A percentile compares a stretch with the other conserved stretches of the same genome.
phyloP scores from a whole-genome alignment of 2,329 filamentous ascomycete genomes.

The Botrytis porri region DNA sequence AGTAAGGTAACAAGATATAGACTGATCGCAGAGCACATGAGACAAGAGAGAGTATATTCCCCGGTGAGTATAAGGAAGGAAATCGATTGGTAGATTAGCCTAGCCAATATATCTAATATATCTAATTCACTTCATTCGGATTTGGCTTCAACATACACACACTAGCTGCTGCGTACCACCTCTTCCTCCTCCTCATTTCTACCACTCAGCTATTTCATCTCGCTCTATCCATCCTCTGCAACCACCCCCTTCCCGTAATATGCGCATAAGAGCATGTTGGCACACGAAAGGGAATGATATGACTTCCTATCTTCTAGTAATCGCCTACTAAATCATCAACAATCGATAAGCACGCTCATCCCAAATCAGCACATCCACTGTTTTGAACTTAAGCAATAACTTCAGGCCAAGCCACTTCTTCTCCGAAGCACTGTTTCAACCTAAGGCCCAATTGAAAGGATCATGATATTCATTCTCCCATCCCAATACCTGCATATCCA shows the following conservation, averaged over 20 bases:
- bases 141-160: neutral
- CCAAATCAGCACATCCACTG: neutral
- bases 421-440: neutral
- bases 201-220: neutral
- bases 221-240: neutral
- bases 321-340: neutral
- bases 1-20: neutral
- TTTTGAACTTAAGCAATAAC: neutral
- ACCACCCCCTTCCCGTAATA: neutral
- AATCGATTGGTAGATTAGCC: neutral
- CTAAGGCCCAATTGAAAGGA: neutral
- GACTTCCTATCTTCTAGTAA: neutral
- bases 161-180: neutral
- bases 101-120: neutral
- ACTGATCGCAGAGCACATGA: neutral
- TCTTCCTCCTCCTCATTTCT: neutral
- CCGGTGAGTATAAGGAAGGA: neutral
- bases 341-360: neutral
- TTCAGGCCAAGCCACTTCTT: neutral
- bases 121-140: neutral
- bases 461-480: neutral
- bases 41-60: neutral
- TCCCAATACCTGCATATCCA: constrained; percentile 1
- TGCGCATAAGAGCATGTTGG: neutral
- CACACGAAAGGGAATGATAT: neutral